Percentiles rank a stretch among this genome's conserved stretches.
Evolutionary conservation across 2,329 filamentous ascomycete genomes (phyloP).

Genomic region (Aplosporella prunicola): DNA sequence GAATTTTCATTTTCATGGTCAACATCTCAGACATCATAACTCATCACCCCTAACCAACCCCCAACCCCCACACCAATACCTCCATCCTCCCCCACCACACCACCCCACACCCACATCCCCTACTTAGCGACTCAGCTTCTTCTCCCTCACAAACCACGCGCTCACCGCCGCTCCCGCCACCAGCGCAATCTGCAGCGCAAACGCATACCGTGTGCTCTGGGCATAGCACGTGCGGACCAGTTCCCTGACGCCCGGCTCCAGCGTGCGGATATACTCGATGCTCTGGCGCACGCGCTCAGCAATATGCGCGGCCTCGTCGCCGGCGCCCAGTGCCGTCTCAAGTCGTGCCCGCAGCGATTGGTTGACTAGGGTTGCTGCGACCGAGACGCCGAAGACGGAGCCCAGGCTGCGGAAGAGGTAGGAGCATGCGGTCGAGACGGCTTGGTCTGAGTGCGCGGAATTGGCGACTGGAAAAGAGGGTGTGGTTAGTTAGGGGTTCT

Average conservation of each 20-base stretch:
- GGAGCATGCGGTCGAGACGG: constrained; percentile 67
- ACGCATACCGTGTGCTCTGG: constrained; percentile 42
- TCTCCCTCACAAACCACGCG: constrained; percentile 38
- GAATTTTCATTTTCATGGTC: background rate
- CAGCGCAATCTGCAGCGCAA: constrained; percentile 42
- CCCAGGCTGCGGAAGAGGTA: constrained; percentile 73
- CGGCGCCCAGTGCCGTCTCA: constrained; percentile 42
- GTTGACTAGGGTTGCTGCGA: constrained; percentile 63
- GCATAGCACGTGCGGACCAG: constrained; percentile 61
- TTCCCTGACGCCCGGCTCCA: constrained; percentile 50
- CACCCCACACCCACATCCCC: background rate
- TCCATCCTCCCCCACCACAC: background rate
- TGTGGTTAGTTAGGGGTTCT: background rate
- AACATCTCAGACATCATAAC: background rate
- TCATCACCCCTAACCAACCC: background rate
- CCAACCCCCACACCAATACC: background rate
- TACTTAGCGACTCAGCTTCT: constrained; percentile 18
- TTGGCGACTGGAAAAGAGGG: constrained; percentile 49
- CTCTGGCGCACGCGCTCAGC: constrained; percentile 61
- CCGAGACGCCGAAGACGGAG: constrained; percentile 55
- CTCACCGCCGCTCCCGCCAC: constrained; percentile 39
- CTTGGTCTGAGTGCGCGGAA: constrained; percentile 55
- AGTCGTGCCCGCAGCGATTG: constrained; percentile 53
- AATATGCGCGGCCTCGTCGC: constrained; percentile 53
- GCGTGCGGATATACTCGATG: constrained; percentile 55